phyloP scores from a whole-genome alignment of 441 rosid species.

The Syzygium malaccense region DNA sequence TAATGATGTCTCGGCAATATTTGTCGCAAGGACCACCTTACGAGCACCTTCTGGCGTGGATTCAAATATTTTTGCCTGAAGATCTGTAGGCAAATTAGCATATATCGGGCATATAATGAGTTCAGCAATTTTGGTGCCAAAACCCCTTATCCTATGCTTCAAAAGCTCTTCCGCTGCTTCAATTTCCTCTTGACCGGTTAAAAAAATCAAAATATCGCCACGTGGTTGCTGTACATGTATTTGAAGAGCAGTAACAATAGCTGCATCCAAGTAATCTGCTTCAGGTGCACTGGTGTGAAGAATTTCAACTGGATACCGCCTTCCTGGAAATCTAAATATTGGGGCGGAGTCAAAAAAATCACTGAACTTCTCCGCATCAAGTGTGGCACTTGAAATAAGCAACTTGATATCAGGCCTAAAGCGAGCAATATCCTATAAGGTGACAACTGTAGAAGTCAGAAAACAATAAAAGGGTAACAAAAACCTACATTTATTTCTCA shows the following conservation, averaged over 20 bases:
- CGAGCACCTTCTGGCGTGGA: slow-evolving; percentile 96
- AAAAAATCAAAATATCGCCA: slow-evolving; percentile 89
- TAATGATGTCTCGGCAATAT: slow-evolving; percentile 95
- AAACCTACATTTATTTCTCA: not conserved
- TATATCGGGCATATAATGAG: slow-evolving; percentile 92
- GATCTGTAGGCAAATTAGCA: slow-evolving; percentile 95
- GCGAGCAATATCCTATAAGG: slow-evolving; percentile 70
- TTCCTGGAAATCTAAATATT: slow-evolving; percentile 92
- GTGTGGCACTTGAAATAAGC: slow-evolving; percentile 97
- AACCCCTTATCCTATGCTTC: slow-evolving; percentile 81
- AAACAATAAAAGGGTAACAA: not conserved
- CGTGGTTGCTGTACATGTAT: slow-evolving; percentile 77
- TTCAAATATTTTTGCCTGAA: slow-evolving; percentile 94
- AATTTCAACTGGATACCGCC: slow-evolving; percentile 94
- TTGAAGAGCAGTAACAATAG: slow-evolving; percentile 79
- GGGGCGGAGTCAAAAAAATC: slow-evolving; percentile 96
- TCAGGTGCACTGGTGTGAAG: slow-evolving; percentile 90
- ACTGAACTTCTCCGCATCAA: slow-evolving; percentile 96
- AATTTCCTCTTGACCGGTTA: slow-evolving; percentile 98
- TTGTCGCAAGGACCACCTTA: slow-evolving; percentile 93
- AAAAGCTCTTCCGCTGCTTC: slow-evolving; percentile 95
- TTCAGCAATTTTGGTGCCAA: slow-evolving; percentile 91
- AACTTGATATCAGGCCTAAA: slow-evolving; percentile 88
- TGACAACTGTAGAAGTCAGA: not conserved
- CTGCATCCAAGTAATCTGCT: slow-evolving; percentile 96